Base-by-base conservation (phyloP, 805 yeast species). In the Spathaspora arborariae region DNA sequence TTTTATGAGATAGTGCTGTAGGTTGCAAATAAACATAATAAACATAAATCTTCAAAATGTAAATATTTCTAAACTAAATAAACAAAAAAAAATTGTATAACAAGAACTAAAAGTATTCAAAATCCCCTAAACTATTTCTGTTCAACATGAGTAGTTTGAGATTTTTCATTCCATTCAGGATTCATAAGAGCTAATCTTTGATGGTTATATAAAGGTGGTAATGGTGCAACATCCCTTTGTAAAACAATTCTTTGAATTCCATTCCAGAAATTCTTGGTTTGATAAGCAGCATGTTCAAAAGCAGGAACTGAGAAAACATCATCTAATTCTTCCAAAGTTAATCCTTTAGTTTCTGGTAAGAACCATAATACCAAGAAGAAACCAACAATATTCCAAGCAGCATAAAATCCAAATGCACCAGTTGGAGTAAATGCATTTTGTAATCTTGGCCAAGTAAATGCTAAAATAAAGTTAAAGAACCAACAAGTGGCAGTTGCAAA, bases 341-440 rank as follows among this genome's bases (percentile, higher is more conserved):
- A 75, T 27, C 80, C 81, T 39, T 59, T 59, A 2, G 91, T 85
- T 59, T 85, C 91, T 2, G 90, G 86, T 49, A 85, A 68, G 61
- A 84, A 71, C 76, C 85, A 82, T 45, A 87, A 75, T 4, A 85
- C 87, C 56, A 87, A 55, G 67, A 82, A 80, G 70, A 82, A 82
- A 0, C 87, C 88, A 45, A 81, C 68, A 48, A 81, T 55, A 63
- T 88, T 88, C 91, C 92, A 85, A 11, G 84, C 96, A 1, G 94
- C 96, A 59, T 87, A 88, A 77, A 82, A 88, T 11, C 94, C 90
- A 61, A 86, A 88, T 3, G 95, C 95, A 63, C 96, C 96, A 53
- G 84, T 88, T 2, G 89, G 78, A 46, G 79, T 80, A 67, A 88
- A 83, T 0, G 84, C 82, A 41, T 66, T 75, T 47, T 78, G 64